phyloP scores from a whole-genome alignment of 306 rosid species.

The Argentina anserina region DNA sequence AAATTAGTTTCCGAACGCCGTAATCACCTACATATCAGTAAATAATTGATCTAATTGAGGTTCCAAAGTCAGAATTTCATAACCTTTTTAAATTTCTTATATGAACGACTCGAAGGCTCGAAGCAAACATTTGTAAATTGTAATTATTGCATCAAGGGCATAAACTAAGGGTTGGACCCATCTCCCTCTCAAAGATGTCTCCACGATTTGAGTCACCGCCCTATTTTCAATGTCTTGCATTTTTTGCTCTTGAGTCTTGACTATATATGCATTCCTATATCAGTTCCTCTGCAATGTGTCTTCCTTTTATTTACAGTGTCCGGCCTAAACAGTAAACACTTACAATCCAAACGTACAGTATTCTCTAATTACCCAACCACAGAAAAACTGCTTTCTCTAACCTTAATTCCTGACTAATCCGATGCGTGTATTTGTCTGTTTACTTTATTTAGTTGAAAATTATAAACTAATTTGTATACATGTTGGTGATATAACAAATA shows the following conservation, averaged over 20 bases:
- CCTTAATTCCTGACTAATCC: not conserved
- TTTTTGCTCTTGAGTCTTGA: slow-evolving; percentile 15
- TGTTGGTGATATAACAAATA: too few relatives aligned
- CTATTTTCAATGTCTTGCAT: slow-evolving; percentile 42
- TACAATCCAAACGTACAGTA: too few relatives aligned
- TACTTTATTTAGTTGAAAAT: not conserved
- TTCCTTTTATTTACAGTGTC: not conserved
- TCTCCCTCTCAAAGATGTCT: slow-evolving; percentile 45
- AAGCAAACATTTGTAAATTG: slow-evolving; percentile 28
- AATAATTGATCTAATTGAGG: too few relatives aligned
- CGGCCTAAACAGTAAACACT: too few relatives aligned
- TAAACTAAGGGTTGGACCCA: slow-evolving; percentile 41
- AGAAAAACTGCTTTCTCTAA: not conserved
- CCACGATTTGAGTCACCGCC: slow-evolving; percentile 36
- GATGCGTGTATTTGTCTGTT: not conserved
- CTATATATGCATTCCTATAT: slow-evolving; percentile 10
- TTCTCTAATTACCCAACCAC: too few relatives aligned
- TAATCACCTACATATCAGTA: too few relatives aligned
- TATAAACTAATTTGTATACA: not conserved
- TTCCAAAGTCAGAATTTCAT: too few relatives aligned
- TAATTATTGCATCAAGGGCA: slow-evolving; percentile 31
- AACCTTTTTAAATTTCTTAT: not conserved
- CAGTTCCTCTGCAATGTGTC: slow-evolving; percentile 12
- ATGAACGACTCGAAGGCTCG: slow-evolving; percentile 10
- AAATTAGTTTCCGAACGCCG: not conserved